Evolutionary conservation across 495 filamentous ascomycete genomes (phyloP).

Genomic region (Neurospora sp.): DNA sequence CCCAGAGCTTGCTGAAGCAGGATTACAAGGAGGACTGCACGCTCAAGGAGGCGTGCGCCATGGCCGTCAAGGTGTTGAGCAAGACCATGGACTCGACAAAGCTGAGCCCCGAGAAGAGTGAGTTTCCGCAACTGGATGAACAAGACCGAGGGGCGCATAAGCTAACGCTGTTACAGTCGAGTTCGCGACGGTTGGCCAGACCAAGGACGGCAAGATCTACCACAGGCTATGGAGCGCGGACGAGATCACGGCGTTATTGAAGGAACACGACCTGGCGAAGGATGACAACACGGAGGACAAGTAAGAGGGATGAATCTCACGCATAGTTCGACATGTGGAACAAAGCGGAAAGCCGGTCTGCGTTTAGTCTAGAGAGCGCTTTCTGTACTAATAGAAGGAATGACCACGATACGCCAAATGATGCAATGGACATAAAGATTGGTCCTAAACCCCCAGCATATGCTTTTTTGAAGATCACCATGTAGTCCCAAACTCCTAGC

Average conservation of each 20-base stretch:
- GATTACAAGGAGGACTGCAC: slow-evolving; percentile 98
- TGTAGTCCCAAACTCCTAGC: slow-evolving; percentile 3
- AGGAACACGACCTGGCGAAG: slow-evolving; percentile 92
- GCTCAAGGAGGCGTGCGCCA: slow-evolving; percentile 89
- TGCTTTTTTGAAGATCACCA: background rate
- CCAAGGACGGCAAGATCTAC: slow-evolving; percentile 88
- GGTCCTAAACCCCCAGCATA: slow-evolving; percentile 4
- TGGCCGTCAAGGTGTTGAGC: slow-evolving; percentile 97
- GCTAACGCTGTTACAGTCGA: slow-evolving; percentile 52
- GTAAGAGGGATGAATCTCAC: slow-evolving; percentile 14
- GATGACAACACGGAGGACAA: slow-evolving; percentile 63
- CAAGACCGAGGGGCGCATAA: too few species aligned
- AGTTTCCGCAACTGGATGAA: background rate
- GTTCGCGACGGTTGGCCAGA: slow-evolving; percentile 96
- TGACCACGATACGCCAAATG: background rate
- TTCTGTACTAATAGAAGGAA: slow-evolving; percentile 20
- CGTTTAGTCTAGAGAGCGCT: slow-evolving; percentile 10
- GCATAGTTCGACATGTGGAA: background rate
- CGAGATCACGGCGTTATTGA: slow-evolving; percentile 88
- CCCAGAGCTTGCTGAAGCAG: slow-evolving; percentile 95
- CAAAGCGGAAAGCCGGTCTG: slow-evolving; percentile 1
- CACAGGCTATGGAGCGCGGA: slow-evolving; percentile 96
- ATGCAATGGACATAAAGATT: background rate
- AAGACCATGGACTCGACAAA: slow-evolving; percentile 99
- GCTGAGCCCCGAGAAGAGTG: slow-evolving; percentile 97